Evolutionary conservation across 257 asterid species (phyloP).

Genomic region (Oldenlandia corymbosa): DNA sequence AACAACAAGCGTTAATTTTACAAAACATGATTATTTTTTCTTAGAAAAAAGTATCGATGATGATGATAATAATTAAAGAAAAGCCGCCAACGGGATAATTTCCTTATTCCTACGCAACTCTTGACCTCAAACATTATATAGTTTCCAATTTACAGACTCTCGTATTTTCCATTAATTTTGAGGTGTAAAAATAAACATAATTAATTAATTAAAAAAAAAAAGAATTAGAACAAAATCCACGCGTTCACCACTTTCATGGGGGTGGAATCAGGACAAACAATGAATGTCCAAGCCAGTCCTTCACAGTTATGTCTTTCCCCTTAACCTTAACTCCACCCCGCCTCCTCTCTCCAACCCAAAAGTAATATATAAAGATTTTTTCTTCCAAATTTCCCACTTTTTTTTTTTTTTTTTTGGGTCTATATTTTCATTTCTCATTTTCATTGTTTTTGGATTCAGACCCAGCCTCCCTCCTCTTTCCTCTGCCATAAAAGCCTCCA

Average conservation of each 20-base stretch:
- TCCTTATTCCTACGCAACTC: not conserved
- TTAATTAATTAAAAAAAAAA: no score
- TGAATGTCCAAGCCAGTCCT: constrained; percentile 1
- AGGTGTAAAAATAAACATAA: no score
- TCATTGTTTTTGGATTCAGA: constrained; percentile 9
- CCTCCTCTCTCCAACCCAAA: not conserved
- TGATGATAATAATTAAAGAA: no score
- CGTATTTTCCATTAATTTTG: not conserved
- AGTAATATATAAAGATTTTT: no score
- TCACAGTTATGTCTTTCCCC: not conserved
- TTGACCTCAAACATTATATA: no score
- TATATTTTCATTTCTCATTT: constrained; percentile 12
- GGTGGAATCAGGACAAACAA: constrained; percentile 15
- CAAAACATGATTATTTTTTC: no score
- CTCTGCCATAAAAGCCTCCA: constrained; percentile 1
- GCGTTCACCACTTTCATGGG: constrained; percentile 10
- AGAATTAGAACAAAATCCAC: constrained; percentile 7
- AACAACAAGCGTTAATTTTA: no score
- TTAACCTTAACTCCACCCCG: not conserved
- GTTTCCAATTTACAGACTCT: no score
- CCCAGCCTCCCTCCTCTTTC: constrained; percentile 5
- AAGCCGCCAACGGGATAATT: not conserved
- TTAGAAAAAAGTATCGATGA: no score
- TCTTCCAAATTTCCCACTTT: constrained; percentile 7
- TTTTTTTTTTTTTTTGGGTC: constrained; percentile 8